Evolutionary conservation across 805 yeast species (phyloP), one percentile per base, ranked within the genome.

Genomic region (Komagataella pseudopastoris): DNA sequence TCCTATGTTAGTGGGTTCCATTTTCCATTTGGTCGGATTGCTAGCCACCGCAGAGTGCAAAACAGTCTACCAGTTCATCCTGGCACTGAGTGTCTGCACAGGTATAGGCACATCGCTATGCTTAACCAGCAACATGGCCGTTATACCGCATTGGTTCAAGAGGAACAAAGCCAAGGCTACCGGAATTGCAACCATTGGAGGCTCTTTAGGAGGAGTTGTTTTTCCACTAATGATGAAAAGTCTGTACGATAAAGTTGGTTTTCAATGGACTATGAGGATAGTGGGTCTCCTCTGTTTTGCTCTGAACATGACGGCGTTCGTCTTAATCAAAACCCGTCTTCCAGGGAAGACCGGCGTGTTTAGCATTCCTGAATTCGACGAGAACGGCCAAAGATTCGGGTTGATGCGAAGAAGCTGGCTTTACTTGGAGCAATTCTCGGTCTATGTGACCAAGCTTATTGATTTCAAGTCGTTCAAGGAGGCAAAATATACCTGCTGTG

Each of bases 201-300:
- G 86, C 1, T 77, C 85, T 3, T 63, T 80, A 6, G 88, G 88
- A 1, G 89, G 88, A 3, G 69, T 81, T 8, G 59, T 80, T 4
- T 76, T 78, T 59, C 86, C 88, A 1, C 62, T 81, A 44, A 63
- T 78, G 61, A 62, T 81, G 53, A 65, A 74, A 52, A 59, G 68
- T 10, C 60, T 78, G 50, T 75, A 76, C 54, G 60, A 66, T 1
- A 59, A 61, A 12, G 62, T 76, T n/a, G 86, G 88, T 1, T 83
- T 70, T 59, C 72, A 67, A 1, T 81, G 86, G 85, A 72, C 85
- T 1, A 72, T 80, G 52, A 64, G 87, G 44, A 67, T 74, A 5
- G 60, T 81, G 49, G 74, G 71, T 0, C 60, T 69, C n/a, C 47
- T 67, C 51, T 68, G 45, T 49, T 58, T 58, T 1, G 54, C 53